Evolutionary conservation across 2,329 filamentous ascomycete genomes (phyloP).

Genomic region (Aspergillus bombycis): DNA sequence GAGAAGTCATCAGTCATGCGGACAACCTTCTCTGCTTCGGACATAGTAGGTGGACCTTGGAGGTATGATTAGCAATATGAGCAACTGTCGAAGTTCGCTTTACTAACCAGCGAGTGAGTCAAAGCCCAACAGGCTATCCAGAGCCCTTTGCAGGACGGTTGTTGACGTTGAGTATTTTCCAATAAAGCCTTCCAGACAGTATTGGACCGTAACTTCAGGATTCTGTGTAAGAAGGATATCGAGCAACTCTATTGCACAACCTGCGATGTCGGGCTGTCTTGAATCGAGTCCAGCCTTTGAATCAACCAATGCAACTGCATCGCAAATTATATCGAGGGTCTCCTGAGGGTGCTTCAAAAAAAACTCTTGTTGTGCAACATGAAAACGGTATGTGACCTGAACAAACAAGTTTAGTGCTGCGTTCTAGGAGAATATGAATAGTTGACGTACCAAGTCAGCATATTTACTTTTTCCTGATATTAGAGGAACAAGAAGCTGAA

Average conservation of each 20-base stretch:
- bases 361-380: conserved; percentile 44
- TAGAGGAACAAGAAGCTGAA: conserved; percentile 35
- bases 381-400: conserved; percentile 45
- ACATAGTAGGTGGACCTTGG: conserved; percentile 20
- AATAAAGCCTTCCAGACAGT: conserved; percentile 34
- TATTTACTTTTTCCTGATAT: conserved; percentile 16
- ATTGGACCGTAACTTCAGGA: conserved; percentile 30
- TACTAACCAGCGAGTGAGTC: conserved; percentile 24
- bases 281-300: conserved; percentile 1
- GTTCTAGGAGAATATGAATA: not conserved
- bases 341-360: conserved; percentile 37
- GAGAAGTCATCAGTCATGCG: conserved; percentile 46
- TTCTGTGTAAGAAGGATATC: conserved; percentile 39
- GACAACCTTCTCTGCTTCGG: conserved; percentile 40
- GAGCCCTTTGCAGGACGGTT: conserved; percentile 32
- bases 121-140: conserved; percentile 38
- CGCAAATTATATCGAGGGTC: conserved; percentile 37
- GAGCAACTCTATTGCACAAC: conserved; percentile 33
- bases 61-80: conserved; percentile 12
- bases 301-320: conserved; percentile 31
- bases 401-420: conserved; percentile 2
- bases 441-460: conserved; percentile 36
- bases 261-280: conserved; percentile 22
- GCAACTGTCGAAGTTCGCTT: not conserved
- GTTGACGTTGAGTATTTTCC: conserved; percentile 31